Evolutionary conservation across 2,329 filamentous ascomycete species (phyloP).

Genomic region (Conoideocrella luteorostrata): DNA sequence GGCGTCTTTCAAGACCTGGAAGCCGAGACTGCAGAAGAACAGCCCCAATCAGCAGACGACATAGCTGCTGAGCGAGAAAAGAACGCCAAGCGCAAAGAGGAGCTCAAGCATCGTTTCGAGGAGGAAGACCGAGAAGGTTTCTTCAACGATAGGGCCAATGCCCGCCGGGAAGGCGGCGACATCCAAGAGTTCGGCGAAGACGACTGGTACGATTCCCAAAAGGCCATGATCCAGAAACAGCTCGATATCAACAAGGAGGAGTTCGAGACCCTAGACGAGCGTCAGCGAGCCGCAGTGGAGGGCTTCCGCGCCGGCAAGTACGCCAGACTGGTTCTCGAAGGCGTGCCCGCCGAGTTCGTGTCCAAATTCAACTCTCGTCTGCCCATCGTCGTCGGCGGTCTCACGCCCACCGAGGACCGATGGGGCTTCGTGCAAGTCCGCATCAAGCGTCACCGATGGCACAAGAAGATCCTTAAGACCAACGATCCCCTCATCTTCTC

Average conservation of each 20-base stretch:
- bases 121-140: slow-evolving; percentile 98
- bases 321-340: slow-evolving; percentile 81
- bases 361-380: slow-evolving; percentile 72
- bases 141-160: slow-evolving; percentile 78
- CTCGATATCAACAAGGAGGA: slow-evolving; percentile 94
- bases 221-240: slow-evolving; percentile 90
- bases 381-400: slow-evolving; percentile 84
- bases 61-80: slow-evolving; percentile 85
- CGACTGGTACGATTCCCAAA: slow-evolving; percentile 97
- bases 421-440: slow-evolving; percentile 94
- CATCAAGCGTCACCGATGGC: slow-evolving; percentile 97
- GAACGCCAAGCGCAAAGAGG: slow-evolving; percentile 89
- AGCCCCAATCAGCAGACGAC: slow-evolving; percentile 35
- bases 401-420: slow-evolving; percentile 87
- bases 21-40: slow-evolving; percentile 32
- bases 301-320: slow-evolving; percentile 91
- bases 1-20: slow-evolving; percentile 84
- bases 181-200: slow-evolving; percentile 89
- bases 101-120: slow-evolving; percentile 89
- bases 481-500: slow-evolving; percentile 97
- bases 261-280: slow-evolving; percentile 79
- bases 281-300: slow-evolving; percentile 76
- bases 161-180: slow-evolving; percentile 60
- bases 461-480: slow-evolving; percentile 98
- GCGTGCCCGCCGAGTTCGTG: slow-evolving; percentile 86